A percentile compares a stretch with the other conserved stretches of the same genome.
These are phyloP conservation scores for Naganishia cerealis DNA, from an alignment of 1,284 basidiomycete species.

Conservation along the genomic window DNA sequence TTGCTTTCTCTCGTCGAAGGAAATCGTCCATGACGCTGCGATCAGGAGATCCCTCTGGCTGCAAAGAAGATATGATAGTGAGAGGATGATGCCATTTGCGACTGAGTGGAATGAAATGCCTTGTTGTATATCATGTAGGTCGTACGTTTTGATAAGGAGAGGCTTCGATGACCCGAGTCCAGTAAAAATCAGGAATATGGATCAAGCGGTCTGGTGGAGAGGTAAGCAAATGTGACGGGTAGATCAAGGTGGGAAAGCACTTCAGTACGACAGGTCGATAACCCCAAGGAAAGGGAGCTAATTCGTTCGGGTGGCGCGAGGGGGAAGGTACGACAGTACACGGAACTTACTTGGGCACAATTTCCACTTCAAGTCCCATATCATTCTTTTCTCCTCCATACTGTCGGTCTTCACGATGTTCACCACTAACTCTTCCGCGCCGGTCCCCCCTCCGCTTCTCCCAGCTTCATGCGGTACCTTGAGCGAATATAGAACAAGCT, in stretches of 20 bases:
- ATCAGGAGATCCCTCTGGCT: not conserved
- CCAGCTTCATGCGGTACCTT: not conserved
- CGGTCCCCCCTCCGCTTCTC: not conserved
- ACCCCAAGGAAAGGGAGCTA: slow-evolving; percentile 2
- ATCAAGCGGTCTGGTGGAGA: not conserved
- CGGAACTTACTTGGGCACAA: not conserved
- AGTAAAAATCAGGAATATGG: slow-evolving; percentile 10
- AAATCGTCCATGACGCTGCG: slow-evolving; percentile 20
- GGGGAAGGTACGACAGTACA: not conserved
- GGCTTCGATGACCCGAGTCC: slow-evolving; percentile 11
- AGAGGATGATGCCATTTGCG: not conserved
- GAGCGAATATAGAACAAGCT: slow-evolving; percentile 16
- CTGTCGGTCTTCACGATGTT: slow-evolving; percentile 2
- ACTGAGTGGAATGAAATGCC: not conserved
- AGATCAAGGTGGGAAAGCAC: too few relatives aligned
- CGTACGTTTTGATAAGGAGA: not conserved
- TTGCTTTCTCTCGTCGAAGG: slow-evolving; percentile 15
- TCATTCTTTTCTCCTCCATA: not conserved
- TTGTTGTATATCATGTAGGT: not conserved
- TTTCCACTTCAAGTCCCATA: not conserved
- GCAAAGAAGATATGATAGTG: not conserved
- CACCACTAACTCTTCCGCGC: not conserved
- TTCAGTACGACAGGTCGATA: too few relatives aligned
- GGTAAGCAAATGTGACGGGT: not conserved
- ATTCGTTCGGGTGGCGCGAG: not conserved